Conservation (phyloP, 2,329 filamentous ascomycete genomes). For the Pseudomassariella vexata region DNA sequence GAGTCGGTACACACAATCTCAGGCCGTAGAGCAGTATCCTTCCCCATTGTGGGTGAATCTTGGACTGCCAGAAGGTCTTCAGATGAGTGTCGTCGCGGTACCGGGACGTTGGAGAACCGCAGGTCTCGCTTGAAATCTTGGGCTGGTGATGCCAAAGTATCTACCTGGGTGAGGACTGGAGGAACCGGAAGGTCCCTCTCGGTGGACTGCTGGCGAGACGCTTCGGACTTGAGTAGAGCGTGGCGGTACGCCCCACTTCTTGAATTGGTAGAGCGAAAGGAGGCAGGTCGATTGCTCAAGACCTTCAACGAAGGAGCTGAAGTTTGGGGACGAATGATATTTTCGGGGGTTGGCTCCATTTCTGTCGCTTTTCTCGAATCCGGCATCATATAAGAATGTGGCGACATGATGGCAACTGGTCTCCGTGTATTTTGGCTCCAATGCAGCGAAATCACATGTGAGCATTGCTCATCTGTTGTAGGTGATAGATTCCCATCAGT, state of each 20-base stretch:
- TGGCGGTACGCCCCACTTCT: conserved; percentile 14
- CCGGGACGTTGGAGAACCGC: not conserved
- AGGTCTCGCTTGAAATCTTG: conserved; percentile 4
- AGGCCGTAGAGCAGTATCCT: too few relatives aligned
- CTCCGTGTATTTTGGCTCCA: too few relatives aligned
- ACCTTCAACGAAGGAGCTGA: conserved; percentile 17
- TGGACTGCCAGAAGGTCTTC: too few relatives aligned
- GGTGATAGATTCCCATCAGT: too few relatives aligned
- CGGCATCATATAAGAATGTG: conserved; percentile 1
- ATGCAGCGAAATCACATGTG: too few relatives aligned
- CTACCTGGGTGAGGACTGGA: conserved; percentile 15
- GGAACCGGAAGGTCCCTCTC: conserved; percentile 19
- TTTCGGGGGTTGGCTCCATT: not conserved
- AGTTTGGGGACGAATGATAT: not conserved
- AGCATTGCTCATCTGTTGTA: too few relatives aligned
- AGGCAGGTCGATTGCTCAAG: conserved; percentile 14
- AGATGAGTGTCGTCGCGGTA: too few relatives aligned
- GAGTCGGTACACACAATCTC: conserved; percentile 12
- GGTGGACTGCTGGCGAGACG: conserved; percentile 7
- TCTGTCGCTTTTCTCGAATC: not conserved
- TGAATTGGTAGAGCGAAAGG: conserved; percentile 15
- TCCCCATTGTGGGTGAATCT: too few relatives aligned
- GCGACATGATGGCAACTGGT: too few relatives aligned
- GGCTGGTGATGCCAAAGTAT: conserved; percentile 2
- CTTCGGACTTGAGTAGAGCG: conserved; percentile 17